Conservation (phyloP, 768 basidiomycete species). For the Xerocomus potaroensis region DNA sequence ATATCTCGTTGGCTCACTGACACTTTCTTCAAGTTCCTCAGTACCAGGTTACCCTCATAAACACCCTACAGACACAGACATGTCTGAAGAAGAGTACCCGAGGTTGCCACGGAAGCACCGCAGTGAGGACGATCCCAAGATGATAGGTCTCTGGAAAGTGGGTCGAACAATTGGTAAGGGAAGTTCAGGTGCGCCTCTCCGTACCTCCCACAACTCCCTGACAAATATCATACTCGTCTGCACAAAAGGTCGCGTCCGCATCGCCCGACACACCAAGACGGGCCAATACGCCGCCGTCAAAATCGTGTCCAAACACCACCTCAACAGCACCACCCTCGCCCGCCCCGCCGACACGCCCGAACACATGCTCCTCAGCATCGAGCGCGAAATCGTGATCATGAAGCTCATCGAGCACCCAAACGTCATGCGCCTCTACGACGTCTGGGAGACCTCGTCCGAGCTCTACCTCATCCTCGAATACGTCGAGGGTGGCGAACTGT, state of each 20-base stretch:
- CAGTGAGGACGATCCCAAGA: constrained; percentile 48
- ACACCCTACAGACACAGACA: constrained; percentile 25
- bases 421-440: constrained; percentile 91
- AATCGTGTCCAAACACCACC: constrained; percentile 76
- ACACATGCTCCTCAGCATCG: constrained; percentile 73
- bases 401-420: constrained; percentile 96
- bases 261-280: constrained; percentile 84
- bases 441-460: constrained; percentile 90
- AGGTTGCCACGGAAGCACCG: constrained; percentile 28
- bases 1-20: not conserved
- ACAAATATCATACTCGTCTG: not conserved
- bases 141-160: constrained; percentile 79
- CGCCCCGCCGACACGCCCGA: constrained; percentile 72
- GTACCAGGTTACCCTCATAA: constrained; percentile 11
- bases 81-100: constrained; percentile 28
- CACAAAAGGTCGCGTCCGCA: constrained; percentile 74
- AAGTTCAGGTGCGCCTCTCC: constrained; percentile 56
- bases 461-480: constrained; percentile 93
- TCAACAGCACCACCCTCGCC: constrained; percentile 51
- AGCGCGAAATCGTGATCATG: constrained; percentile 96
- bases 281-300: constrained; percentile 92
- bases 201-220: not conserved
- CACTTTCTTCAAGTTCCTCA: not conserved
- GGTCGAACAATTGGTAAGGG: constrained; percentile 83
- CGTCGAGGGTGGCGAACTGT: constrained; percentile 91